Base-by-base conservation (phyloP, 495 filamentous ascomycete genomes). In the Cairneyella variabilis region DNA sequence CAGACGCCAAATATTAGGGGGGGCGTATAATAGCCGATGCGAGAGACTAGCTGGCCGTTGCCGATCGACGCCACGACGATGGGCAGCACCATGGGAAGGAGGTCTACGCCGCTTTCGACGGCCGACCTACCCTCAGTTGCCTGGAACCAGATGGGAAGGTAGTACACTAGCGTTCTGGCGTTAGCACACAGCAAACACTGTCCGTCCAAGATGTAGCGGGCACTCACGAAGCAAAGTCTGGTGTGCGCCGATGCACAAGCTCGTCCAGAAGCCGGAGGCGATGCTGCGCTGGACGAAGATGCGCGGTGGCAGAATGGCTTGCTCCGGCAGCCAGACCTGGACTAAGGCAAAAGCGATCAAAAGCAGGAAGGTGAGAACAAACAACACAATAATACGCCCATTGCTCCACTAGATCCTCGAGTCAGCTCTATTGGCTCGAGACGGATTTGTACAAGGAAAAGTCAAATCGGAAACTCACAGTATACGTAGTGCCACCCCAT, bases 281-380 rank as follows among this genome's bases (percentile, higher is more conserved):
- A 59, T 34, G 39, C 56, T 54, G 8, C 56, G 40, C 38, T 59
- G 56, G 2, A 20, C 54, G 32, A 91, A 59, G 59, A 95, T 76
- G 9, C 85, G 77, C 0, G 80, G 82, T 12, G 89, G 88, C 0
- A 92, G 72, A 0, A 86, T 92, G 1, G 87, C 88, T 2, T 90
- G 84, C n/a, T 79, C 73, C 47, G 79, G 75, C 14, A 27, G 23
- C 66, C 73, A 77, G 42, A 75, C 61, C 63, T 95, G 85, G 40
- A 88, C 54, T 18, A 52, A 72, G 17, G 79, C 59, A 62, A 95
- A 96, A 28, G 63, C 53, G 44, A 75, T 54, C 27, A 80, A 11
- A 8, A 54, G 39, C 9, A 59, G 21, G 10, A n/a, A 14, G 5
- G 25, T 11, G 8, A 54, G 16, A 5, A 48, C 20, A 10, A 59